These are phyloP conservation scores for Hyphopichia burtonii DNA, from an alignment of 1,139 yeast species.

Conservation along the genomic window DNA sequence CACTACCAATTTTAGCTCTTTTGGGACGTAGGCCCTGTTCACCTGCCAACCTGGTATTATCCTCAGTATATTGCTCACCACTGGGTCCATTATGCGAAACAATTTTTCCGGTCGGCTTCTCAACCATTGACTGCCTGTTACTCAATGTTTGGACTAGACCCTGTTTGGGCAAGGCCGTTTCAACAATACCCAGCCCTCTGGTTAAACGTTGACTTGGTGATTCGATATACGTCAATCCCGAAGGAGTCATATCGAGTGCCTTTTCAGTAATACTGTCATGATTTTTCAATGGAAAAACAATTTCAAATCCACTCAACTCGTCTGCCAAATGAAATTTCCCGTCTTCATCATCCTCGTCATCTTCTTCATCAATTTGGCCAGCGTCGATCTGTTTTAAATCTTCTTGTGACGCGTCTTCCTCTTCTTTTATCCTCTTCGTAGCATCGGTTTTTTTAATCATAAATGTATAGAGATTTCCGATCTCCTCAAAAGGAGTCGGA, in stretches of 20 bases:
- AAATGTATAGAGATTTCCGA: too few species aligned
- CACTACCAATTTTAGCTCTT: background rate
- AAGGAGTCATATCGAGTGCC: too few species aligned
- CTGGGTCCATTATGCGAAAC: background rate
- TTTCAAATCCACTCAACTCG: too few species aligned
- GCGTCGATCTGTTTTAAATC: background rate
- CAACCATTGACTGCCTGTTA: background rate
- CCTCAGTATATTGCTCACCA: background rate
- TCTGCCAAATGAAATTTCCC: too few species aligned
- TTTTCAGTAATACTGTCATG: too few species aligned
- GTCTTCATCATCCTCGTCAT: too few species aligned
- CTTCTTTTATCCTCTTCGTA: too few species aligned
- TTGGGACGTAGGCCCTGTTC: background rate
- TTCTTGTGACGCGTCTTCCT: background rate
- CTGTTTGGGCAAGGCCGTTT: background rate
- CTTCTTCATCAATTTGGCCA: too few species aligned
- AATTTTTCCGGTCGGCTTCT: background rate
- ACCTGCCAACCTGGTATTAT: background rate
- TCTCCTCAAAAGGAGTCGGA: too few species aligned
- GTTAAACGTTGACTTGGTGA: background rate
- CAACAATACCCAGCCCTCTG: background rate
- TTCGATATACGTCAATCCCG: background rate
- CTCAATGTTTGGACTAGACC: background rate
- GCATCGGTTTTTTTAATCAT: too few species aligned
- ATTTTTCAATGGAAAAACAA: too few species aligned